These are phyloP conservation scores for Botryotinia globosa DNA, from an alignment of 2,329 filamentous ascomycete species.

Conservation along the genomic window DNA sequence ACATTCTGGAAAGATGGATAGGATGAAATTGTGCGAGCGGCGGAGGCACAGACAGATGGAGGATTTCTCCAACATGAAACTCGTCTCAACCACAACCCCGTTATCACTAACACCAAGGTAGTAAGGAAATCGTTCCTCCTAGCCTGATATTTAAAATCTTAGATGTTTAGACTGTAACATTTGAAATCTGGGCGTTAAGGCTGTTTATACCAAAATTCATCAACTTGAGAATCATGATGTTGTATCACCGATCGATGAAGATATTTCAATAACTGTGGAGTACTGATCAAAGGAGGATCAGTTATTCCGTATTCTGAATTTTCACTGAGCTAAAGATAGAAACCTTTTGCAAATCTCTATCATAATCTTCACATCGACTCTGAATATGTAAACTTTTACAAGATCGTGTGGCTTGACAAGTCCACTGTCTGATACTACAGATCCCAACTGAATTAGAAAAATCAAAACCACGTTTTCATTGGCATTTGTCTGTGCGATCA, in stretches of 20 bases:
- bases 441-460: neutral
- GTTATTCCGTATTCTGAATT: neutral
- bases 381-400: neutral
- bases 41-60: neutral
- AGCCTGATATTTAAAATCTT: neutral
- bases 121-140: neutral
- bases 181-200: conserved; percentile 3
- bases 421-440: neutral
- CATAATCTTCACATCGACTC: neutral
- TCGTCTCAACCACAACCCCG: conserved; percentile 3
- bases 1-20: neutral
- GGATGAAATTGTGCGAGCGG: neutral
- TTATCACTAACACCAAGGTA: conserved; percentile 1
- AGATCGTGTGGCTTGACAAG: neutral
- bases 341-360: neutral
- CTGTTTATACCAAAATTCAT: neutral
- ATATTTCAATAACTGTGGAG: neutral
- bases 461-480: neutral
- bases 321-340: neutral
- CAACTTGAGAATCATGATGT: conserved; percentile 5
- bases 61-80: conserved; percentile 4
- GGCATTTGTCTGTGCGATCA: conserved; percentile 5
- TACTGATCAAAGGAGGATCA: neutral
- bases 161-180: conserved; percentile 2
- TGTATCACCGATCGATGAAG: neutral